A percentile compares a stretch with the other conserved stretches of the same genome.
These are phyloP conservation scores for Wilhelminamyces savonicus DNA, from an alignment of 805 yeast species.

Conservation along the genomic window DNA sequence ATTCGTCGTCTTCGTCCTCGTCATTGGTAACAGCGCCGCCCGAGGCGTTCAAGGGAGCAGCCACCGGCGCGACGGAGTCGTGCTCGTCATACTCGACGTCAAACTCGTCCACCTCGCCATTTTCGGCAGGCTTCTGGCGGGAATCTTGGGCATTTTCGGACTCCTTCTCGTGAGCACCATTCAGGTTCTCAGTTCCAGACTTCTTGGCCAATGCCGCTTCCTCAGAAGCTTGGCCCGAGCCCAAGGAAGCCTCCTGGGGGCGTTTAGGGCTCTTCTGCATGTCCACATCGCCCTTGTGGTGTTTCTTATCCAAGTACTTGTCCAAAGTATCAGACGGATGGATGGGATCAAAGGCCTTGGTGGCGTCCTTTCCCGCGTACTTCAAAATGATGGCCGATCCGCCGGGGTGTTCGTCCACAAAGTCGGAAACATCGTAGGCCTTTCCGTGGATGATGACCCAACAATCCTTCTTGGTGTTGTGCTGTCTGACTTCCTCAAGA, in stretches of 20 bases:
- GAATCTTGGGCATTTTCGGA: no score
- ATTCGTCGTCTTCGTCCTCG: conserved; percentile 24
- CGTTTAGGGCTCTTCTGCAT: conserved; percentile 2
- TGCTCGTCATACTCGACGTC: conserved; percentile 41
- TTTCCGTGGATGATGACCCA: conserved; percentile 82
- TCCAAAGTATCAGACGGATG: conserved; percentile 83
- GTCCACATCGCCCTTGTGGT: conserved; percentile 31
- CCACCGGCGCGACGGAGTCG: conserved; percentile 22
- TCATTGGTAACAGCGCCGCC: conserved; percentile 4
- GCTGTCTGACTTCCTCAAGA: conserved; percentile 31
- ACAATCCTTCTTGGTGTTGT: conserved; percentile 55
- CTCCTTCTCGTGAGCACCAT: no score
- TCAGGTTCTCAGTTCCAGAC: no score
- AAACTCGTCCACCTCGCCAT: conserved; percentile 22
- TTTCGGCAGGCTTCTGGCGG: no score
- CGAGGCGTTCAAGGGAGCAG: conserved; percentile 1
- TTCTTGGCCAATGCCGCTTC: no score
- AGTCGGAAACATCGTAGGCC: conserved; percentile 72
- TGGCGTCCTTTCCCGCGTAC: conserved; percentile 52
- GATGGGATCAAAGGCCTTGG: conserved; percentile 78
- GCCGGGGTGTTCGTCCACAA: conserved; percentile 55
- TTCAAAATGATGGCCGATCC: conserved; percentile 50
- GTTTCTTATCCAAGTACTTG: conserved; percentile 48
- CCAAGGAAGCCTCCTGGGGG: no score
- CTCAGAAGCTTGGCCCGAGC: no score